phyloP scores from a whole-genome alignment of 2,329 filamentous ascomycete genomes.

The Cercospora brassicicola region DNA sequence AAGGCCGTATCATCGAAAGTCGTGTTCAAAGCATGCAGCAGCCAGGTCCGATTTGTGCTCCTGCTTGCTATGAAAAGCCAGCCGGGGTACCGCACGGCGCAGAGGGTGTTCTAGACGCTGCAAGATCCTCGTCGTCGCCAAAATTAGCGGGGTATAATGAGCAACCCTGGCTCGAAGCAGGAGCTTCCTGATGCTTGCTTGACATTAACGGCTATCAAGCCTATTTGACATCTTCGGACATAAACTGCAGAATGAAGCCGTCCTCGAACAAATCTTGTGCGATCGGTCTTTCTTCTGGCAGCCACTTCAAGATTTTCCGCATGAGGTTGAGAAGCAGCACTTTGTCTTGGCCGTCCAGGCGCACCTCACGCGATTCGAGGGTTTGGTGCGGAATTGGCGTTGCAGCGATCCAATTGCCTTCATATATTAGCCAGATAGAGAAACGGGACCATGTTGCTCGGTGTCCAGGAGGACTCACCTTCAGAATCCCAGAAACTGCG shows the following conservation, averaged over 20 bases:
- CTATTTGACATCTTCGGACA: not conserved
- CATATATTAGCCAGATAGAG: not conserved
- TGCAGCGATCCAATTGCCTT: conserved; percentile 37
- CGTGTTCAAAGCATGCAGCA: too few species aligned
- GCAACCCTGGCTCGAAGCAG: not conserved
- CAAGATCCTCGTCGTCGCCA: not conserved
- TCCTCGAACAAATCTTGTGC: conserved; percentile 30
- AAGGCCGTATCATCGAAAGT: too few species aligned
- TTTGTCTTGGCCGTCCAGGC: conserved; percentile 36
- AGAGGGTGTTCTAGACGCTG: not conserved
- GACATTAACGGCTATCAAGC: not conserved
- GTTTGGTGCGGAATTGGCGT: conserved; percentile 37
- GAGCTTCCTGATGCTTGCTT: not conserved
- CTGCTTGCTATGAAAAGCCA: too few species aligned
- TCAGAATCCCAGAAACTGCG: conserved; percentile 34
- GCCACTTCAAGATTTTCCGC: conserved; percentile 44
- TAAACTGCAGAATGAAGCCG: not conserved
- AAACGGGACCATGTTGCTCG: too few species aligned
- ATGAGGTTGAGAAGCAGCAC: conserved; percentile 38
- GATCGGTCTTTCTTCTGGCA: conserved; percentile 31
- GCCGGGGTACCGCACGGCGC: not conserved
- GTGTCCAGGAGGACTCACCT: conserved; percentile 10
- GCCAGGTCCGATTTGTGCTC: too few species aligned
- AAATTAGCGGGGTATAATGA: not conserved
- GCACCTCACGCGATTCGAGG: conserved; percentile 33